Conservation (phyloP, 768 basidiomycete species). For the Boletus insuetus region DNA sequence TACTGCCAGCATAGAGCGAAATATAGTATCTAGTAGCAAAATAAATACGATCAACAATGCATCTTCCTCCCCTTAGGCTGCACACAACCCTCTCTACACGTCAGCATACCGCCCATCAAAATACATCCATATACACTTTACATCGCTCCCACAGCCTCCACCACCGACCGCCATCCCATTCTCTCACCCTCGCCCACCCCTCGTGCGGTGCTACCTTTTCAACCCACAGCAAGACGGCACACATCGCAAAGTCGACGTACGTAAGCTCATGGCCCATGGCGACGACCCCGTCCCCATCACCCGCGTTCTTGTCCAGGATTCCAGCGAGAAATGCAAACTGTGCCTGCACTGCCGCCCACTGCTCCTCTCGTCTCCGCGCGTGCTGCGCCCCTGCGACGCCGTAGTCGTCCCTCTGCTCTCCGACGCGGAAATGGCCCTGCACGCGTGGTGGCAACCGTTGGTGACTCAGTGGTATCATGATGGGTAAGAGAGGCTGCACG, state of each 20-base stretch:
- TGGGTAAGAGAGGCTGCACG: conserved; percentile 61
- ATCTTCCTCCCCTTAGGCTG: neutral
- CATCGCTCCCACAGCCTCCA: conserved; percentile 59
- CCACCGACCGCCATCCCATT: conserved; percentile 74
- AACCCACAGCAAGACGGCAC: conserved; percentile 72
- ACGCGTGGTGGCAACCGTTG: conserved; percentile 55
- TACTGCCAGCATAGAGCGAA: neutral
- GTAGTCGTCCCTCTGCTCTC: neutral
- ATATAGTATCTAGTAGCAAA: too few relatives aligned
- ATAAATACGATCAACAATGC: too few relatives aligned
- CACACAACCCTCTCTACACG: neutral
- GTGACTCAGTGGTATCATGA: conserved; percentile 69
- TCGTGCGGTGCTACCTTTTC: conserved; percentile 71
- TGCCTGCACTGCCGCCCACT: conserved; percentile 61
- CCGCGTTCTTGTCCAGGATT: conserved; percentile 65
- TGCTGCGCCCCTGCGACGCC: neutral
- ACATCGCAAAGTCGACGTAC: conserved; percentile 74
- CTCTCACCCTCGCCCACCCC: conserved; percentile 64
- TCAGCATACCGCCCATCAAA: conserved; percentile 29
- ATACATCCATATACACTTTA: conserved; percentile 65
- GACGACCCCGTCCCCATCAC: conserved; percentile 61
- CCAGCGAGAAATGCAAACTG: conserved; percentile 64
- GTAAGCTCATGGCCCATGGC: conserved; percentile 63
- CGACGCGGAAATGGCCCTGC: conserved; percentile 46
- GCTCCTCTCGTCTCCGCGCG: conserved; percentile 53